Evolutionary conservation across 768 basidiomycete species (phyloP).

Genomic region (Crepidotus variabilis): DNA sequence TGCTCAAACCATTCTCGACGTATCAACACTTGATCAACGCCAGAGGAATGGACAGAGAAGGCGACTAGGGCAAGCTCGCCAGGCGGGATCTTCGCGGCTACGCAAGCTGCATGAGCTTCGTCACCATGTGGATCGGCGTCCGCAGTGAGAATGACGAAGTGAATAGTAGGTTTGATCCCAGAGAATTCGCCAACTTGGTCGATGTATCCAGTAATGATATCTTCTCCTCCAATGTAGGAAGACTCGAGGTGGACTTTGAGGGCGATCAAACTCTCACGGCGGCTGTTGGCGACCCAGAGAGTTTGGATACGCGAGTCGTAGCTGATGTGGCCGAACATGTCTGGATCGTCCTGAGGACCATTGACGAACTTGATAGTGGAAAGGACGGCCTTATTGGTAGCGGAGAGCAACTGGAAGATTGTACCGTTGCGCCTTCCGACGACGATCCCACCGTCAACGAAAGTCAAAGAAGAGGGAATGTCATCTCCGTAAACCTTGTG

Average conservation of each 20-base stretch:
- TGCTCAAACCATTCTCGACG: constrained; percentile 81
- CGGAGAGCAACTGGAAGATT: constrained; percentile 77
- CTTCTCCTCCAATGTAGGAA: constrained; percentile 55
- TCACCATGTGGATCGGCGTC: constrained; percentile 81
- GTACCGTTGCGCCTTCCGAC: constrained; percentile 84
- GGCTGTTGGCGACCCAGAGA: constrained; percentile 83
- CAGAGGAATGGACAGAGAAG: constrained; percentile 86
- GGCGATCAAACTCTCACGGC: constrained; percentile 80
- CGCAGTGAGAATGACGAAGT: constrained; percentile 83
- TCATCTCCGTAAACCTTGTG: constrained; percentile 80
- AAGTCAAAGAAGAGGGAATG: constrained; percentile 76
- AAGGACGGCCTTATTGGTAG: constrained; percentile 65
- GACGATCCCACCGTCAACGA: constrained; percentile 83
- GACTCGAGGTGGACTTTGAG: constrained; percentile 71
- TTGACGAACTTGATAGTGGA: constrained; percentile 81
- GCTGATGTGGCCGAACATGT: constrained; percentile 86
- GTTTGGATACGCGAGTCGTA: constrained; percentile 86
- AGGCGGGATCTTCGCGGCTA: constrained; percentile 73
- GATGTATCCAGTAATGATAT: constrained; percentile 60
- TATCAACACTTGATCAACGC: constrained; percentile 85
- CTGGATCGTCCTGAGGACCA: constrained; percentile 63
- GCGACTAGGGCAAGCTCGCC: constrained; percentile 80
- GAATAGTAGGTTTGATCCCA: constrained; percentile 82
- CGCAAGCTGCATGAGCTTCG: constrained; percentile 79
- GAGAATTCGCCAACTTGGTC: constrained; percentile 83